Conservation (phyloP, 169 alveolate species). For the Plasmodium berghei region DNA sequence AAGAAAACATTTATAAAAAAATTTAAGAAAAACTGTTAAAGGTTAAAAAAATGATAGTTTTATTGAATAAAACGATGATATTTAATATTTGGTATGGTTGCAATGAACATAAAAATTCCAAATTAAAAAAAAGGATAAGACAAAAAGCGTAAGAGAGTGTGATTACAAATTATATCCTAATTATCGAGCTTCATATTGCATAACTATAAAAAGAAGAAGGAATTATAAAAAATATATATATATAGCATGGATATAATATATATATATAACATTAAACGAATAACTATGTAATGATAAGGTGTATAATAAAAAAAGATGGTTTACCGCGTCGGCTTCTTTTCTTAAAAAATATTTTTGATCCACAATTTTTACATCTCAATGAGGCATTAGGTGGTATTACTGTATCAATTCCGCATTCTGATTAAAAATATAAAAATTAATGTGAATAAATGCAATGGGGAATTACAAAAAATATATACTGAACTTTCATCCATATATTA, state of each 20-base stretch:
- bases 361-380: constrained; percentile 89
- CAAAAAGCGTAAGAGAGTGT: too few species aligned
- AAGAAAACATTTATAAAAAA: too few species aligned
- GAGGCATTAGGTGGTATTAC: constrained; percentile 89
- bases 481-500: too few species aligned
- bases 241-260: not conserved
- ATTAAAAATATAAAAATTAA: constrained; percentile 4
- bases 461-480: too few species aligned
- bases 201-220: constrained; percentile 23
- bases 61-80: too few species aligned
- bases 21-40: too few species aligned
- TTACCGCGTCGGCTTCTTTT: constrained; percentile 87
- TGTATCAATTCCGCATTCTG: constrained; percentile 90
- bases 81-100: too few species aligned
- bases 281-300: not conserved
- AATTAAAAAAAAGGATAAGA: too few species aligned
- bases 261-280: not conserved
- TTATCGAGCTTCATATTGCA: constrained; percentile 77
- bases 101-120: too few species aligned
- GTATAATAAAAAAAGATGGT: not conserved
- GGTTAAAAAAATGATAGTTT: too few species aligned
- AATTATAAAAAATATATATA: not conserved
- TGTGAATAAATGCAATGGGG: constrained; percentile 7
- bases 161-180: too few species aligned
- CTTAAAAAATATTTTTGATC: constrained; percentile 88